A percentile compares a stretch with the other conserved stretches of the same genome.
phyloP scores from a whole-genome alignment of 306 rosid species.

The Castanea mollissima region DNA sequence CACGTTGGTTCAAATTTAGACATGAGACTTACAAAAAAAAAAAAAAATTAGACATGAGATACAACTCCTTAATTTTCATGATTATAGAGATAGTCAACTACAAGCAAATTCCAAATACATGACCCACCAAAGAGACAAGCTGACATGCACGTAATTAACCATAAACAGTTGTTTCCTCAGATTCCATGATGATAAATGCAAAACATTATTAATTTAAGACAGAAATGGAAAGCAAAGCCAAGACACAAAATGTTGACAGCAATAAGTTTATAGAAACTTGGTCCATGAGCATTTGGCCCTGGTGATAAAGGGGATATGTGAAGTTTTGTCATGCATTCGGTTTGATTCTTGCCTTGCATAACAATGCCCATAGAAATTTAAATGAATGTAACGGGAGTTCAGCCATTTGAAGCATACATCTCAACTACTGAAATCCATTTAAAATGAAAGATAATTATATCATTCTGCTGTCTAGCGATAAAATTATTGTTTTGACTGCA shows the following conservation, averaged over 20 bases:
- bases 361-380: background rate
- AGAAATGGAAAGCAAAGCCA: background rate
- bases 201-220: background rate
- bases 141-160: background rate
- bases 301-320: background rate
- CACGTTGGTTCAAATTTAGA: background rate
- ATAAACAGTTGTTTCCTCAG: background rate
- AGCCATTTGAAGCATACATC: conserved; percentile 4
- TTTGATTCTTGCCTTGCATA: background rate
- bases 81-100: background rate
- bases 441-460: conserved; percentile 11
- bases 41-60: background rate
- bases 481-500: background rate
- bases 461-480: background rate
- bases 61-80: background rate
- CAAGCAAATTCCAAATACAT: background rate
- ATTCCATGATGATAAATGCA: background rate
- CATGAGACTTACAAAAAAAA: background rate
- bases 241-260: background rate
- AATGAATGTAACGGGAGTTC: background rate
- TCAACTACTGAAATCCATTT: background rate
- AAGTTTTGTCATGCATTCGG: background rate
- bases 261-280: background rate
- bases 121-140: background rate
- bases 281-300: background rate